These are phyloP conservation scores for Piromyces finnis DNA, from an alignment of 192 early-diverging fungal genomes.

Conservation along the genomic window DNA sequence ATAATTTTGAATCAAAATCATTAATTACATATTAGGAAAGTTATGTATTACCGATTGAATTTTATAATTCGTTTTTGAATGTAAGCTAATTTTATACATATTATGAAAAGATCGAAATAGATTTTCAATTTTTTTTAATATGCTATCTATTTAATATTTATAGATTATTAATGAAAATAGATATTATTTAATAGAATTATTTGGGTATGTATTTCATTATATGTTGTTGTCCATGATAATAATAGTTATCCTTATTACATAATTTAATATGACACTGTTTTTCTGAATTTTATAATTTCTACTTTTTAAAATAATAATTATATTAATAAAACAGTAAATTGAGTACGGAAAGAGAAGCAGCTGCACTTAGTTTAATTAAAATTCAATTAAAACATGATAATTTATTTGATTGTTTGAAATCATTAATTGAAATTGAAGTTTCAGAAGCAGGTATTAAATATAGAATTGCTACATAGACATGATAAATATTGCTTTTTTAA, in stretches of 20 bases:
- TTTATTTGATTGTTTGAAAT: not conserved
- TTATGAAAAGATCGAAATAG: too few relatives aligned
- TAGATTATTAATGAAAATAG: not conserved
- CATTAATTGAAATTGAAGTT: not conserved
- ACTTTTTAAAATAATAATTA: too few relatives aligned
- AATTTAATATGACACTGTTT: too few relatives aligned
- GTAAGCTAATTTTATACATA: not conserved
- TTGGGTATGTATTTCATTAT: not conserved
- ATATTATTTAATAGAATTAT: not conserved
- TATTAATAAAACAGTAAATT: not conserved
- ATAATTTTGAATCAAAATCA: too few relatives aligned
- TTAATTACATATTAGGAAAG: not conserved
- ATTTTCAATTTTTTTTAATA: too few relatives aligned
- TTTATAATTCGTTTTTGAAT: not conserved
- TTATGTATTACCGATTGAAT: not conserved
- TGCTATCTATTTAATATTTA: too few relatives aligned
- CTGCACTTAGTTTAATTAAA: not conserved
- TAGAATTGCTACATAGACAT: too few relatives aligned
- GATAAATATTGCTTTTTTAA: too few relatives aligned
- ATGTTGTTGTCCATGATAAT: too few relatives aligned
- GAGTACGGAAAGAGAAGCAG: not conserved
- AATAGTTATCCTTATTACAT: too few relatives aligned
- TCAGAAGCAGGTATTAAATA: not conserved
- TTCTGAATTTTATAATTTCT: too few relatives aligned
- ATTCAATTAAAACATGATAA: not conserved